Evolutionary conservation across 495 filamentous ascomycete genomes (phyloP), one percentile per base, ranked within the genome.

Genomic region (Durotheca rogersii): DNA sequence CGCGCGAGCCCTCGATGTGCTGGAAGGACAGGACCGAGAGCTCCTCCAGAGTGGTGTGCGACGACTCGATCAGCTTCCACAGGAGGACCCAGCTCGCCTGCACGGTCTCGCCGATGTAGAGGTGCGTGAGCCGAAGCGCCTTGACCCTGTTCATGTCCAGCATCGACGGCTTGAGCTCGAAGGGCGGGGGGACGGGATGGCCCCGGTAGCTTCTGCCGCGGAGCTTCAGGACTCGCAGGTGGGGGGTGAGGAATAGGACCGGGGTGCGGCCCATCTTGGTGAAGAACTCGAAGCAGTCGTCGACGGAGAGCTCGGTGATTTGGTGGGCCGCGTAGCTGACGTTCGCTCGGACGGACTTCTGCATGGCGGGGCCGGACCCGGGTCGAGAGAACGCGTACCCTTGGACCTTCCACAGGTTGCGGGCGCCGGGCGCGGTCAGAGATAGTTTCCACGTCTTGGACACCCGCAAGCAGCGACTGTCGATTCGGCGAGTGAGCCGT

Each of bases 391-490:
- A 7, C 6, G 30, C 16, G 43, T 46, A 65, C 6, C 42, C 7
- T 18, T 62, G 62, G 6, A 35, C 30, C 7, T 49, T 40, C 62
- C 62, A 66, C 0, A 60, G 19, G 7, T 38, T 30, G 36, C 35
- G 46, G 2, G 53, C 14, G 31, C 34, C 36, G 11, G 7, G 11
- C 4, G 34, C 15, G 2, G 60, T 60, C 29, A 66, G 33, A 7
- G 47, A 14, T 2, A 14, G 15, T 29, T 46, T 56, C 62, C 62
- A 66, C 12, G 40, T 34, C 5, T 51, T 58, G 10, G 59, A 62
- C 4, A 66, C 60, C 7, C 53, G n/a, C 14, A 66, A 34, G 18
- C 54, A 59, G n/a, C 51, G 48, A 30, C 62, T 65, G 27, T 34
- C 7, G 7, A 7, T 16, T 20, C 12, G n/a, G 27, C 33, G 23